Base-by-base conservation (phyloP, 1,139 yeast genomes). In the Petasospora fabianii region DNA sequence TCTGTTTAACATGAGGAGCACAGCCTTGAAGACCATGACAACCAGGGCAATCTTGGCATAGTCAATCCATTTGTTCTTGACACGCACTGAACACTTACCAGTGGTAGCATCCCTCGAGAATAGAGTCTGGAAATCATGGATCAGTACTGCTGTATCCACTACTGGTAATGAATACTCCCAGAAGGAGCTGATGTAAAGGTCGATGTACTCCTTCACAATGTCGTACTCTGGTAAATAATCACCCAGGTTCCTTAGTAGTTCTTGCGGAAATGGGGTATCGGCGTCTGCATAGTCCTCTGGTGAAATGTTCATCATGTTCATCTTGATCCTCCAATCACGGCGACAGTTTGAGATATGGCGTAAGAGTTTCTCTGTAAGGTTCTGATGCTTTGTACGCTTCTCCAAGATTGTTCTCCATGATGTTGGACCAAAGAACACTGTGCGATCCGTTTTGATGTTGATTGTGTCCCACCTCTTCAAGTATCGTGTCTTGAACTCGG, bases 11-110 rank as follows among this genome's bases (percentile, higher is more conserved):
- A 48, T 43, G 5, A 54, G 29, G 8, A 46, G 37, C 6, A 48
- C 52, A 9, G 36, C 35, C 29, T 53, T 51, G 32, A 50, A 11
- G 9, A 43, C 40, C 2, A 41, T 13, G 1, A 51, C 22, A 8
- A 54, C 34, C 17, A 51, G 28, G 3, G 56, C 50, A 18, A 54
- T 38, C 32, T 38, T 47, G 9, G 56, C 46, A 32, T 44, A 54
- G 30, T 52, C 56, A 6, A 41, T 27, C 1, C 36, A 32, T 26
- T 47, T 47, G 20, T 39, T 38, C 15, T 15, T 29, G 14, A 42
- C 36, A 4, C 18, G 28, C n/a, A 51, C 38, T 5, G 30, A 35
- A 17, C 48, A 46, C 28, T 38, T 39, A 7, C 43, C 39, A 2
- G 49, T 28, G n/a, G 9, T 14, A 2, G 22, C 29, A 14, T 48